A percentile compares a stretch with the other conserved stretches of the same genome.
Conservation (phyloP, 495 filamentous ascomycete species). For the Penicillium atrosanguineum region DNA sequence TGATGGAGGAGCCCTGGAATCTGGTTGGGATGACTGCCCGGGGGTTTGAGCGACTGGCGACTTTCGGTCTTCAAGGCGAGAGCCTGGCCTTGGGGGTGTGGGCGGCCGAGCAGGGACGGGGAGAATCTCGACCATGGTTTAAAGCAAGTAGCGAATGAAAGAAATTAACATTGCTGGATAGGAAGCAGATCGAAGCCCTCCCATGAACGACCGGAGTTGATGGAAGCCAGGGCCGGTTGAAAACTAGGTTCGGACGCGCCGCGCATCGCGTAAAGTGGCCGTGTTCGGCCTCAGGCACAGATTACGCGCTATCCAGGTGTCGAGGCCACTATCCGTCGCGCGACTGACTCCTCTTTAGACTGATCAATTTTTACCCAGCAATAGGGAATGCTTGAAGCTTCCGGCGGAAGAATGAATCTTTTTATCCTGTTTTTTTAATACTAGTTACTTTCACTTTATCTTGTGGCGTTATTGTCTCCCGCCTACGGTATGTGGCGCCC, state of each 20-base stretch:
- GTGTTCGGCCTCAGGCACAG: slow-evolving; percentile 15
- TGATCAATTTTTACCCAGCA: background rate
- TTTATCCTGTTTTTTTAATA: background rate
- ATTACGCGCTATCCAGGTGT: slow-evolving; percentile 1
- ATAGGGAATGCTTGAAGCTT: background rate
- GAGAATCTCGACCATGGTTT: slow-evolving; percentile 54
- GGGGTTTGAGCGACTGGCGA: slow-evolving; percentile 46
- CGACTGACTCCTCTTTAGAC: background rate
- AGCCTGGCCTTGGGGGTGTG: slow-evolving; percentile 61
- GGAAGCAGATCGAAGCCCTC: slow-evolving; percentile 12
- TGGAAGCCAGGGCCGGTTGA: slow-evolving; percentile 19
- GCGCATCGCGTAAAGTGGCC: slow-evolving; percentile 45
- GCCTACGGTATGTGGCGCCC: too few relatives aligned
- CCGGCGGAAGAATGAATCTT: background rate
- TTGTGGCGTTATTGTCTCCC: background rate
- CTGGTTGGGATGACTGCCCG: slow-evolving; percentile 46
- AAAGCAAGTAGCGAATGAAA: slow-evolving; percentile 11
- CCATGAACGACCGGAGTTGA: slow-evolving; percentile 9
- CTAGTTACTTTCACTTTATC: background rate
- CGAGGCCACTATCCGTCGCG: background rate
- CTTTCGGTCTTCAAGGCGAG: slow-evolving; percentile 33
- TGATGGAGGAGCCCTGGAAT: slow-evolving; percentile 29
- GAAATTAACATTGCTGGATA: slow-evolving; percentile 31
- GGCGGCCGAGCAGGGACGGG: slow-evolving; percentile 55
- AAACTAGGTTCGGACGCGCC: slow-evolving; percentile 30